Base-by-base conservation (phyloP, 192 early-diverging fungal genomes). In the Allomyces macrogynus region DNA sequence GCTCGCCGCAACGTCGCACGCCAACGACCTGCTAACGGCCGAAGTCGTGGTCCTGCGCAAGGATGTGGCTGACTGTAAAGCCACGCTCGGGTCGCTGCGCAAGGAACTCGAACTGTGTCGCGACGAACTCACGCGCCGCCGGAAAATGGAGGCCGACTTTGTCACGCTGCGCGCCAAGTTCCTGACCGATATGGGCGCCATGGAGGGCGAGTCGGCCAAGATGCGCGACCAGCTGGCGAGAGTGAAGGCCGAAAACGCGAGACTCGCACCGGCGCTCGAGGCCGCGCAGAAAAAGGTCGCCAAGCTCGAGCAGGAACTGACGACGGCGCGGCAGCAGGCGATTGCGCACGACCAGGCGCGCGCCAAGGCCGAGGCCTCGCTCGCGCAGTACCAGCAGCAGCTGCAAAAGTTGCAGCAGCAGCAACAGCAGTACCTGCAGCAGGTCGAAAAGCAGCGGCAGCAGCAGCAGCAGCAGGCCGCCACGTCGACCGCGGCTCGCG, bases 241-340 rank as follows among this genome's bases (percentile, higher is more conserved):
- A n/a, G 16, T 57, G 16, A 57, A 40, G 32, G 7, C 32, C 32
- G 32, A 40, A 7, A 40, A 40, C 32, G 32, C 32, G 32, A 40
- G 7, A 40, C 32, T 40, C 7, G 32, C 32, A 7, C 32, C 32
- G 32, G 32, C 32, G 32, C 32, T 40, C 32, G 32, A 40, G 7
- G 7, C 32, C 32, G 32, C 32, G 32, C 32, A 40, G 32, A 40
- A 40, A 40, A 40, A 40, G 8, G 32, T 40, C 5, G 32, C 32
- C 32, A 40, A 57, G 49, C 49, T 57, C 49, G 49, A 57, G 49
- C 49, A 57, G 49, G 49, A 57, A n/a, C 49, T 57, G 49, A n/a
- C 49, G 49, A 14, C 20, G 16, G 49, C 12, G 20, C 12, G 20
- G 3, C 16, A 14, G 20, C 12, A 57, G 12, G 20, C 12, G 16